Evolutionary conservation across 768 basidiomycete genomes (phyloP).

Genomic region (Rhodotorula paludigena): DNA sequence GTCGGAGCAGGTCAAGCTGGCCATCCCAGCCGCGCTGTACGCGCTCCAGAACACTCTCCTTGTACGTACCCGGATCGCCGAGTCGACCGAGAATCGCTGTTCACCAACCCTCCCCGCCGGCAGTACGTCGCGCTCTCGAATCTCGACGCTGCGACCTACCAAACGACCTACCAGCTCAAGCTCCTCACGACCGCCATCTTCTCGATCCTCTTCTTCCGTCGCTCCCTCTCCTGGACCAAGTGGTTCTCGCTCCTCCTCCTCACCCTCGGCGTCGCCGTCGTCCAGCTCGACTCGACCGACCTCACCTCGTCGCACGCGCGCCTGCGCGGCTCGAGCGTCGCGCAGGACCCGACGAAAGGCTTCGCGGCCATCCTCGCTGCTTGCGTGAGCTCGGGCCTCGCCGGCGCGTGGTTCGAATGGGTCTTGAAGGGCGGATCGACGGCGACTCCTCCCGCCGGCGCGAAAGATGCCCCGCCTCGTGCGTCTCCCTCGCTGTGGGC

Average conservation of each 20-base stretch:
- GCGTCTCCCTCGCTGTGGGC: constrained; percentile 31
- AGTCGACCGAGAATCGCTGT: no score
- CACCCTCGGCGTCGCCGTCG: constrained; percentile 58
- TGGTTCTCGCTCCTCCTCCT: constrained; percentile 82
- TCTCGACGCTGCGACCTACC: constrained; percentile 91
- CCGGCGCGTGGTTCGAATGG: constrained; percentile 96
- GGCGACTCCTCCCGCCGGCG: neutral
- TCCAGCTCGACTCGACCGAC: constrained; percentile 63
- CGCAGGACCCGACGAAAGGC: constrained; percentile 60
- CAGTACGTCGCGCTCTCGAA: constrained; percentile 90
- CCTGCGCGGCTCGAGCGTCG: neutral
- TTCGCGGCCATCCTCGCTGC: constrained; percentile 83
- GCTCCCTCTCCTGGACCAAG: constrained; percentile 58
- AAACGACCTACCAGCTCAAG: constrained; percentile 95
- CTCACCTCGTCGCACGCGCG: neutral
- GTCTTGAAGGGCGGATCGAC: constrained; percentile 58
- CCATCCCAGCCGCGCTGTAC: constrained; percentile 90
- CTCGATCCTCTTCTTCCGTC: constrained; percentile 38
- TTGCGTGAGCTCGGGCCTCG: constrained; percentile 88
- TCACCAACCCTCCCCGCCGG: neutral
- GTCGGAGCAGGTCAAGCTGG: constrained; percentile 58
- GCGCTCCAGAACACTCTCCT: constrained; percentile 50
- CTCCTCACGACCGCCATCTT: constrained; percentile 43
- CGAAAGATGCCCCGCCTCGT: neutral
- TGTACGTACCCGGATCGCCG: neutral